phyloP scores from a whole-genome alignment of 73 alveolate species.

The Stentor roeselii region DNA sequence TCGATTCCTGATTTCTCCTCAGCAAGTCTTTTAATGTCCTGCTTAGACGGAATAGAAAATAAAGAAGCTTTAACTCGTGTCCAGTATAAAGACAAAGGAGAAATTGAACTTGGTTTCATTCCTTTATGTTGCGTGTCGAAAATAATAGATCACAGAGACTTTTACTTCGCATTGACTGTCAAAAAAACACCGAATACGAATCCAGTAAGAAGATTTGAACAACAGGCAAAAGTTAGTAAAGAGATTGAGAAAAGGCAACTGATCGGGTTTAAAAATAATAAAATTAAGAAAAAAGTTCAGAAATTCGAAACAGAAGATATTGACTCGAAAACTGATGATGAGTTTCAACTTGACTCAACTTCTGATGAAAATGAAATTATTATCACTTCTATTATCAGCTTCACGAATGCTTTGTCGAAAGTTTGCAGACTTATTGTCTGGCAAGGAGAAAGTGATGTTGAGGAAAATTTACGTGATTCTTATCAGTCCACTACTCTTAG shows the following conservation, averaged over 20 bases:
- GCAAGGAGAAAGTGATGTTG: not conserved
- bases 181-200: not conserved
- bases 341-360: not conserved
- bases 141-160: not conserved
- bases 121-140: constrained; percentile 9
- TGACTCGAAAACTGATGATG: not conserved
- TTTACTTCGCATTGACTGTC: constrained; percentile 8
- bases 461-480: not conserved
- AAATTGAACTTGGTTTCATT: constrained; percentile 3
- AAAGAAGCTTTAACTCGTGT: not conserved
- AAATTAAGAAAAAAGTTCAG: not conserved
- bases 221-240: not conserved
- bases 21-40: not conserved
- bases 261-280: not conserved
- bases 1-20: not conserved
- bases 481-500: not conserved
- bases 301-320: not conserved
- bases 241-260: not conserved
- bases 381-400: constrained; percentile 5
- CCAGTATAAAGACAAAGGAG: not conserved
- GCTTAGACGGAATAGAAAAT: constrained; percentile 1
- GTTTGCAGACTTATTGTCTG: not conserved
- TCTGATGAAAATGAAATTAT: not conserved
- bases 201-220: not conserved
- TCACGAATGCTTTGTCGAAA: constrained; percentile 20